Evolutionary conservation across 2,329 filamentous ascomycete genomes (phyloP).

Genomic region (Onygena corvina): DNA sequence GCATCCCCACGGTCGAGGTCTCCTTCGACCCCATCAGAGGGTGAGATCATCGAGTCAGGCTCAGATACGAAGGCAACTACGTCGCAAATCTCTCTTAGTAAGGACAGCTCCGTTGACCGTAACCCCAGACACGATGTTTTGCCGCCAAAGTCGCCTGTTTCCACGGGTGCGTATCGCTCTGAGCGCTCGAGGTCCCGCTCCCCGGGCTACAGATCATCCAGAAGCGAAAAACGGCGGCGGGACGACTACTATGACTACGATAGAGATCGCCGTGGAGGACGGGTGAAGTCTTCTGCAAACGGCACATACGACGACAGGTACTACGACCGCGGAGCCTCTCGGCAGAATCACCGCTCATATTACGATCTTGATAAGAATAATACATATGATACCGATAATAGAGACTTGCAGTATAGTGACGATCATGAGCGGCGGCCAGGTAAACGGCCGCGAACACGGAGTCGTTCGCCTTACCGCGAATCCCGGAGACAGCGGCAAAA

Average conservation of each 20-base stretch:
- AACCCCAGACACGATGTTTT: slow-evolving; percentile 61
- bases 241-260: slow-evolving; percentile 28
- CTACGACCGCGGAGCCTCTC: slow-evolving; percentile 31
- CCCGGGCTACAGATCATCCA: slow-evolving; percentile 28
- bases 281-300: slow-evolving; percentile 23
- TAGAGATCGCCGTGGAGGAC: slow-evolving; percentile 23
- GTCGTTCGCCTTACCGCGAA: slow-evolving; percentile 36
- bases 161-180: slow-evolving; percentile 50
- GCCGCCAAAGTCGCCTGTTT: slow-evolving; percentile 39
- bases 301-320: slow-evolving; percentile 31
- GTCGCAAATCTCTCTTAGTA: slow-evolving; percentile 60
- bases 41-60: slow-evolving; percentile 69
- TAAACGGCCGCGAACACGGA: slow-evolving; percentile 47
- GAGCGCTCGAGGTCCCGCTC: slow-evolving; percentile 41
- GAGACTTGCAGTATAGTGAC: slow-evolving; percentile 39
- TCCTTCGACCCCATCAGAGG: slow-evolving; percentile 63
- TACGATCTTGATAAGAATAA: slow-evolving; percentile 43
- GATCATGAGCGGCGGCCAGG: slow-evolving; percentile 39
- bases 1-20: slow-evolving; percentile 39
- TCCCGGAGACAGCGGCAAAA: slow-evolving; percentile 30
- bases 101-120: slow-evolving; percentile 82
- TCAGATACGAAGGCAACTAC: slow-evolving; percentile 73
- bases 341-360: slow-evolving; percentile 31
- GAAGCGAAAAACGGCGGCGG: slow-evolving; percentile 33
- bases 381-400: slow-evolving; percentile 21